Conservation (phyloP, 2,329 filamentous ascomycete species). For the Cercospora zeae-maydis region DNA sequence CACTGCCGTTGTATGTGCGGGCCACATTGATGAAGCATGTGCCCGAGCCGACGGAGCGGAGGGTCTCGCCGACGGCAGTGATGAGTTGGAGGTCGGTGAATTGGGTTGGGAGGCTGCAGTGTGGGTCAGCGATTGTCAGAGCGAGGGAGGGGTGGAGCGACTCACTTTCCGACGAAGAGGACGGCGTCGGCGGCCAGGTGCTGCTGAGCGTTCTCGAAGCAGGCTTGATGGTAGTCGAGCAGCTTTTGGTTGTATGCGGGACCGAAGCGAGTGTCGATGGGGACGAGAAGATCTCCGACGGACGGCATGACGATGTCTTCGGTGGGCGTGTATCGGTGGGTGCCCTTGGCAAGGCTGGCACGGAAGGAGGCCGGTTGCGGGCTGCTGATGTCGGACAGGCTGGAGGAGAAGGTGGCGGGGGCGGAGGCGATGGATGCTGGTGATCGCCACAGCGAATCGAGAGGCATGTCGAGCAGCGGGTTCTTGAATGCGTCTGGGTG, state of each 20-base stretch:
- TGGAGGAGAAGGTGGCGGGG: neutral
- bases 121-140: neutral
- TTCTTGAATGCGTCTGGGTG: neutral
- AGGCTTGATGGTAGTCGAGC: neutral
- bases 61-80: neutral
- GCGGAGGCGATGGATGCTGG: neutral
- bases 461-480: neutral
- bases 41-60: neutral
- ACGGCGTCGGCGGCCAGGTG: neutral
- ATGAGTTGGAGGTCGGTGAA: slow-evolving; percentile 1
- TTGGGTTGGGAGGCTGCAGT: neutral
- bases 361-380: neutral
- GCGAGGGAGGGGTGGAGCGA: neutral
- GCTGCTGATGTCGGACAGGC: neutral
- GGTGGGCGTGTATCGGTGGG: neutral
- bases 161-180: neutral
- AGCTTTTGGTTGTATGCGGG: neutral
- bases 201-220: neutral
- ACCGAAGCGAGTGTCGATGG: neutral
- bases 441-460: neutral
- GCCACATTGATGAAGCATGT: neutral
- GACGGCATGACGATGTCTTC: neutral
- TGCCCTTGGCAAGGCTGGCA: neutral
- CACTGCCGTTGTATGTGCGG: neutral
- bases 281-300: slow-evolving; percentile 1